Base-by-base conservation (phyloP, 306 rosid genomes). In the Mimosa bimucronata region DNA sequence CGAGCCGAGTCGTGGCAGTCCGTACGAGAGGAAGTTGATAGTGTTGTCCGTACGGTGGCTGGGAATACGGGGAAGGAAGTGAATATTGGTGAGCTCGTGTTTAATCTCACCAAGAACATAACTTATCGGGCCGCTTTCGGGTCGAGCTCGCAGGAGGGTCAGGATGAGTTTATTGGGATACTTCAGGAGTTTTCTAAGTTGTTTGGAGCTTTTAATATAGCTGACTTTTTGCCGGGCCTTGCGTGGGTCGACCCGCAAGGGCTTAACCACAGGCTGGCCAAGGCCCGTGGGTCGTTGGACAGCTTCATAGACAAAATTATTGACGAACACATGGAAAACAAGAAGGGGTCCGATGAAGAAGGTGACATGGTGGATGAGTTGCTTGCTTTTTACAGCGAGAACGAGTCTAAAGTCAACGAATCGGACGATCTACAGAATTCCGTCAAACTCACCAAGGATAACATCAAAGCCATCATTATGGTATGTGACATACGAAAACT, bases 401-500 rank as follows among this genome's bases (percentile, higher is more conserved):
- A 88, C 0, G 85, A 86, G 8, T 83, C 81, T 0, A 66, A 66
- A 57, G 77, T 81, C 7, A 83, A 77, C 42, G 91, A 85, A 46
- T 74, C 90, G 0, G 90, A 88, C 0, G 96, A 86, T 81, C 58
- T 75, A 11, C 83, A 86, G 7, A 86, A 53, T 67, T 80, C 92
- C n/a, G 84, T 94, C 85, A 88, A 71, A 75, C 97, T 94, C 82
- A 91, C 92, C 5, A 82, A 87, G 74, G 95, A 92, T 67, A 94
- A 94, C 30, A 92, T 94, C 88, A 94, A 94, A 62, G 98, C 97
- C 19, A 94, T 94, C 66, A 92, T 94, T 78, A 94, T 94, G 97
- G 97, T 94, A 88, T 42, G 55, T 42, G 55, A 16, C 55, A 16
- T 13, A 13, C 14, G 9, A 13, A 28, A 61, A 12, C 3, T 28